phyloP scores from a whole-genome alignment of 257 asterid genomes.

The Fraxinus excelsior region DNA sequence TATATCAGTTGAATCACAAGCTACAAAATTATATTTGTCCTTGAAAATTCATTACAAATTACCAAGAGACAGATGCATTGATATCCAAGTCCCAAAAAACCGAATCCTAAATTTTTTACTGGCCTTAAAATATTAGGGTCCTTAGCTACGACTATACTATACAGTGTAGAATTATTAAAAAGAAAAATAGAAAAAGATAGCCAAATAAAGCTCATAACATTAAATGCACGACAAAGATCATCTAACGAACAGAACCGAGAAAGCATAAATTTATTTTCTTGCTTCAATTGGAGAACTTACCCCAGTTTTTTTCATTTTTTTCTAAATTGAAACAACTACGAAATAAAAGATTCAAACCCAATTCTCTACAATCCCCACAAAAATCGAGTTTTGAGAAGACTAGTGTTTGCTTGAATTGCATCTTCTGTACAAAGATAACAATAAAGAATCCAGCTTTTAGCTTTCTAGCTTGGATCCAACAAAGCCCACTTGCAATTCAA shows the following conservation, averaged over 20 bases:
- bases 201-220: slow-evolving; percentile 11
- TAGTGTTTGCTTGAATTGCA: slow-evolving; percentile 5
- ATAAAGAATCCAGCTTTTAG: slow-evolving; percentile 30
- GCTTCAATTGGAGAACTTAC: neutral
- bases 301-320: neutral
- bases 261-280: slow-evolving; percentile 13
- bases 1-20: neutral
- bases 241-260: slow-evolving; percentile 1
- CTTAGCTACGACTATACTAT: neutral
- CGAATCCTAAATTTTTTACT: neutral
- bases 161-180: slow-evolving; percentile 3
- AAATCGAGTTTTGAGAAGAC: neutral
- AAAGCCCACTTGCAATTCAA: slow-evolving; percentile 29
- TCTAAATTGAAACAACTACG: neutral
- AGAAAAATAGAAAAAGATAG: neutral
- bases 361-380: slow-evolving; percentile 21
- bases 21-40: neutral
- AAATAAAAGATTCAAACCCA: slow-evolving; percentile 20
- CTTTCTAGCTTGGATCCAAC: slow-evolving; percentile 48
- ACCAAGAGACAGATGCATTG: neutral
- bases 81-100: neutral
- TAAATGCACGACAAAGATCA: slow-evolving; percentile 2
- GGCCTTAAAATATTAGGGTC: neutral
- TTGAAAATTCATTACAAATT: no score
- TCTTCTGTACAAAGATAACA: no score